Evolutionary conservation across 768 basidiomycete species (phyloP).

Genomic region (Nidula microcarpa): DNA sequence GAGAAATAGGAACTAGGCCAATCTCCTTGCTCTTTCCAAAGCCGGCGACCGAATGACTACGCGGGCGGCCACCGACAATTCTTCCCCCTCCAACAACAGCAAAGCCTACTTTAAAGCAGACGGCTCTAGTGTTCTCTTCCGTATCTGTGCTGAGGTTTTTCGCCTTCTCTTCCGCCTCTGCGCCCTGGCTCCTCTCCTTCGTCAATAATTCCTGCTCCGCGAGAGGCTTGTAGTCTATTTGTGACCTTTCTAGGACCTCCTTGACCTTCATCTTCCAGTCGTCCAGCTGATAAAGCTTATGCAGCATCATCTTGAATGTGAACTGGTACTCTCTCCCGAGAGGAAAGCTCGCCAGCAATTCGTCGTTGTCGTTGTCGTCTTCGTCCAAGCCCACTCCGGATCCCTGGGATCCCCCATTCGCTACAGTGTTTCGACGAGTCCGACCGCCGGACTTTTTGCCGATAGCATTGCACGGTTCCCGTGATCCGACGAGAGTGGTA

Average conservation of each 20-base stretch:
- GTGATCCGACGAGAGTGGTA: conserved; percentile 15
- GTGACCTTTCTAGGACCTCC: conserved; percentile 48
- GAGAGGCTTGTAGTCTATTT: conserved; percentile 54
- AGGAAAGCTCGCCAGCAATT: conserved; percentile 38
- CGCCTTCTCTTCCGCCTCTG: conserved; percentile 10
- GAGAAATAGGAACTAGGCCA: not conserved
- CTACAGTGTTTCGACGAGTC: conserved; percentile 21
- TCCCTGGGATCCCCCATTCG: conserved; percentile 3
- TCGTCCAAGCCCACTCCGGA: not conserved
- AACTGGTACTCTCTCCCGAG: conserved; percentile 47
- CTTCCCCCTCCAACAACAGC: conserved; percentile 8
- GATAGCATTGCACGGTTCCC: not conserved
- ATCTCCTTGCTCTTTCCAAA: not conserved
- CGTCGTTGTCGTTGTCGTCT: conserved; percentile 14
- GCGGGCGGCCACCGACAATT: not conserved
- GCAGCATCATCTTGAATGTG: conserved; percentile 66
- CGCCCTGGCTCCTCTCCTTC: conserved; percentile 3
- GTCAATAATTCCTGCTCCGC: conserved; percentile 23
- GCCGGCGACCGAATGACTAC: not conserved
- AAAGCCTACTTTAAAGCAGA: conserved; percentile 22
- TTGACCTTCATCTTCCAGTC: conserved; percentile 59
- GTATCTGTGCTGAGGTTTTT: conserved; percentile 9
- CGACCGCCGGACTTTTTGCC: conserved; percentile 2
- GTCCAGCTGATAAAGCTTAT: conserved; percentile 59
- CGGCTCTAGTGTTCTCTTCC: conserved; percentile 7